These are phyloP conservation scores for Collybiopsis confluens DNA, from an alignment of 768 basidiomycete genomes.

Conservation along the genomic window DNA sequence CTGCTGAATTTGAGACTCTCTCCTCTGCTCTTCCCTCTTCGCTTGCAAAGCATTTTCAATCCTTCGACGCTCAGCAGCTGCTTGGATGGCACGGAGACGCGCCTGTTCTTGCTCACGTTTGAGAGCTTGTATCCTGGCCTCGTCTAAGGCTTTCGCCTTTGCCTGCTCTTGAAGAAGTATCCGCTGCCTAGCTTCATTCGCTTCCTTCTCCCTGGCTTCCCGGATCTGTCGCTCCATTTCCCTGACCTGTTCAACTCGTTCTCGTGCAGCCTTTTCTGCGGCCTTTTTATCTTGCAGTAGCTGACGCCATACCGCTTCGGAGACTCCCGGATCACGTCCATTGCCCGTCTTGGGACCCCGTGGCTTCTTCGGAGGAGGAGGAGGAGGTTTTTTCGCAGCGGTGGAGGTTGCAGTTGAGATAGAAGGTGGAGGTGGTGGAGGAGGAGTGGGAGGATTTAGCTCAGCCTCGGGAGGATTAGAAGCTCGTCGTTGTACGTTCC, in stretches of 20 bases:
- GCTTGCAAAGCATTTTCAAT: conserved; percentile 18
- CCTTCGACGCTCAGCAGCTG: conserved; percentile 17
- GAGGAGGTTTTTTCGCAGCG: conserved; percentile 7
- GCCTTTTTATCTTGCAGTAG: conserved; percentile 33
- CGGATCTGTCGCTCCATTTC: conserved; percentile 13
- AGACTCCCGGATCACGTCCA: conserved; percentile 42
- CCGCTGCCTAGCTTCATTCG: conserved; percentile 13
- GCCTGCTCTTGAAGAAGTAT: conserved; percentile 6
- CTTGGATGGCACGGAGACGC: conserved; percentile 16
- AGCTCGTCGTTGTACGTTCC: too few species aligned
- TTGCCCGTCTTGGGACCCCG: background rate
- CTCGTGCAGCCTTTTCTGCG: conserved; percentile 10
- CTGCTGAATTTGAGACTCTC: conserved; percentile 40
- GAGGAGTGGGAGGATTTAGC: background rate
- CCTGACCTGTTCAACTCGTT: conserved; percentile 17
- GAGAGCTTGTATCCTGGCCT: conserved; percentile 10
- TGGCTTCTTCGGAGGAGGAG: background rate
- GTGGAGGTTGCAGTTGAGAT: conserved; percentile 9
- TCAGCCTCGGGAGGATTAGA: background rate
- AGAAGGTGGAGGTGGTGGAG: conserved; percentile 3
- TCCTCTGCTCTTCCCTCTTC: conserved; percentile 16
- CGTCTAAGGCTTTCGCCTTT: conserved; percentile 11
- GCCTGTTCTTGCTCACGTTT: conserved; percentile 20
- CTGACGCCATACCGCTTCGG: conserved; percentile 47
- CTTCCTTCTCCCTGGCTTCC: conserved; percentile 6